Evolutionary conservation across 768 basidiomycete genomes (phyloP).

Genomic region (Arthromyces matolae): DNA sequence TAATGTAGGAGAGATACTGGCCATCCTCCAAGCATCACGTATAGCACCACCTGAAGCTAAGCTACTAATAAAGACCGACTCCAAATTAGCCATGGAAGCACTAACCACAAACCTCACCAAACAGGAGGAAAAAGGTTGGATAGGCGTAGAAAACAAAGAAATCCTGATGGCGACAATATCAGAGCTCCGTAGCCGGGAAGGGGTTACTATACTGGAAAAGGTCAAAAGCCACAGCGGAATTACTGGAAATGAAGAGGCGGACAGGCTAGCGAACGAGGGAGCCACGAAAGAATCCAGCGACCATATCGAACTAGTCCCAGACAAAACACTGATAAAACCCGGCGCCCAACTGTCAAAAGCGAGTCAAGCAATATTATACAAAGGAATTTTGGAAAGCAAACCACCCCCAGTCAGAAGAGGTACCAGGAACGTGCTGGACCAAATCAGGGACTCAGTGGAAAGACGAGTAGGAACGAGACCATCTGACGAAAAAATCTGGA

Average conservation of each 20-base stretch:
- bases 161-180: conserved; percentile 8
- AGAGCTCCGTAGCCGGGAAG: conserved; percentile 10
- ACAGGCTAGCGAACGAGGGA: conserved; percentile 16
- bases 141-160: conserved; percentile 8
- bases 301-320: neutral
- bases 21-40: conserved; percentile 9
- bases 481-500: conserved; percentile 10
- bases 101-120: conserved; percentile 14
- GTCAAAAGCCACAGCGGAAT: conserved; percentile 22
- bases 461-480: neutral
- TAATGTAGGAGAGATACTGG: conserved; percentile 19
- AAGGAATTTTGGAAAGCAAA: neutral
- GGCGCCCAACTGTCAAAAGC: neutral
- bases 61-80: conserved; percentile 22
- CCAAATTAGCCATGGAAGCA: conserved; percentile 17
- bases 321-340: neutral
- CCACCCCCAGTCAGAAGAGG: neutral
- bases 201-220: conserved; percentile 17
- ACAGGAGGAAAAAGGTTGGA: conserved; percentile 28
- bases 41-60: neutral
- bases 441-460: neutral
- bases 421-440: neutral
- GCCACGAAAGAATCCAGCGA: neutral
- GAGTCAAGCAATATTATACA: neutral
- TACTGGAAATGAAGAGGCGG: conserved; percentile 19